Conservation (phyloP, 2,329 filamentous ascomycete genomes). For the Alternaria tenuissima region DNA sequence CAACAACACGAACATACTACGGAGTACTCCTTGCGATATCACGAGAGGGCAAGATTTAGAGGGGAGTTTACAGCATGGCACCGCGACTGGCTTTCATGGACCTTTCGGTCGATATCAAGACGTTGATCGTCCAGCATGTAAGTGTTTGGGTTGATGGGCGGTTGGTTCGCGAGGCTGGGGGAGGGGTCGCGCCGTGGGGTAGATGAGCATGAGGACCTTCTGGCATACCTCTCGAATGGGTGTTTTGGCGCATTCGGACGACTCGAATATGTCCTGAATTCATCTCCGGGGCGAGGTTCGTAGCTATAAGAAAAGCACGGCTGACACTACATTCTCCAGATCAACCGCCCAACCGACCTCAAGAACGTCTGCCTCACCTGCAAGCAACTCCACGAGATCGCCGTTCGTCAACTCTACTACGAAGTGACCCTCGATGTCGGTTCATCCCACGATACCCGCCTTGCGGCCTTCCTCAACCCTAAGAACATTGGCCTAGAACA, state of each 20-base stretch:
- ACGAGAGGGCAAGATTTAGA: not conserved
- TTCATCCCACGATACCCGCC: constrained; percentile 52
- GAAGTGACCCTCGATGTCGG: constrained; percentile 59
- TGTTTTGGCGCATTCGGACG: not conserved
- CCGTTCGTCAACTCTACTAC: constrained; percentile 57
- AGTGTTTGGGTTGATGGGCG: constrained; percentile 19
- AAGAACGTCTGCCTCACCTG: constrained; percentile 58
- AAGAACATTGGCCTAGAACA: constrained; percentile 58
- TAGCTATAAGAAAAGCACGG: not conserved
- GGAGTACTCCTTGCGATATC: not conserved
- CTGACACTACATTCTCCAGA: constrained; percentile 32
- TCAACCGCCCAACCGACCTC: constrained; percentile 58
- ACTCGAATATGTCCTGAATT: not conserved
- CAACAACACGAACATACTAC: not conserved
- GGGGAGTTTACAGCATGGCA: constrained; percentile 32
- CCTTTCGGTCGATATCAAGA: constrained; percentile 51
- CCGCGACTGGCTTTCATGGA: constrained; percentile 42
- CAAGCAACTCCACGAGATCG: constrained; percentile 57
- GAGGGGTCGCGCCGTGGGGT: not conserved
- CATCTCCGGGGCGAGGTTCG: not conserved
- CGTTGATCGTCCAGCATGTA: constrained; percentile 51
- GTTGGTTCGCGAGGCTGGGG: constrained; percentile 2
- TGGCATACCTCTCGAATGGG: not conserved
- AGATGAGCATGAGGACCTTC: too few relatives aligned
- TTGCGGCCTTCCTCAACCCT: constrained; percentile 57